phyloP scores from a whole-genome alignment of 495 filamentous ascomycete genomes.

The Penicillium lividum region DNA sequence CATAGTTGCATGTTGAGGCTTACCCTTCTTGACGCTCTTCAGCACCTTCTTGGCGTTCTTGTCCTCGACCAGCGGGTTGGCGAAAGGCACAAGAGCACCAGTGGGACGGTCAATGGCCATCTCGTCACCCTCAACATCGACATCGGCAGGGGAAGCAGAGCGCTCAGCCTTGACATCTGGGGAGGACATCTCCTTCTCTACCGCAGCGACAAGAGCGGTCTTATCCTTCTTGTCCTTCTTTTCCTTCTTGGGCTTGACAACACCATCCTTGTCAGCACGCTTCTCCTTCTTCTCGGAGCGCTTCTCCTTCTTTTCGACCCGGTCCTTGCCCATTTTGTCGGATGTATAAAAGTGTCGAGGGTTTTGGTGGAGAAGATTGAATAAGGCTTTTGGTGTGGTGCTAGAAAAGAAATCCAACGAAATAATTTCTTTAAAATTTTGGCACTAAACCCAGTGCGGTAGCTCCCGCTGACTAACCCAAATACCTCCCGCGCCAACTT shows the following conservation, averaged over 20 bases:
- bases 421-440: constrained; percentile 50
- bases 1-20: constrained; percentile 8
- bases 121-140: constrained; percentile 46
- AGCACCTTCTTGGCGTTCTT: constrained; percentile 90
- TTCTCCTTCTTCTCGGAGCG: constrained; percentile 81
- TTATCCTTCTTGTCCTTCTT: constrained; percentile 75
- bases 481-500: constrained; percentile 19
- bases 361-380: constrained; percentile 21
- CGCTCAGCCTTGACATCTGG: constrained; percentile 51
- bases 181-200: constrained; percentile 62
- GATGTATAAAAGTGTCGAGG: constrained; percentile 20
- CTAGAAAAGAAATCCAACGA: constrained; percentile 35
- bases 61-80: constrained; percentile 84
- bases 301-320: constrained; percentile 66
- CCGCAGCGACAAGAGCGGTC: constrained; percentile 58
- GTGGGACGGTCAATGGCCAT: constrained; percentile 57
- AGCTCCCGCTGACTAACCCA: constrained; percentile 39
- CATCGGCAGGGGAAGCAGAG: constrained; percentile 26
- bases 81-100: constrained; percentile 88
- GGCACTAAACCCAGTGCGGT: constrained; percentile 40
- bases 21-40: constrained; percentile 93
- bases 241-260: constrained; percentile 64
- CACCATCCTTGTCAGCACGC: constrained; percentile 72
- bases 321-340: constrained; percentile 56
- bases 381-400: constrained; percentile 27